Percentiles rank a stretch among this genome's conserved stretches.
phyloP scores from a whole-genome alignment of 2,329 filamentous ascomycete genomes.

The Didymella exigua region DNA sequence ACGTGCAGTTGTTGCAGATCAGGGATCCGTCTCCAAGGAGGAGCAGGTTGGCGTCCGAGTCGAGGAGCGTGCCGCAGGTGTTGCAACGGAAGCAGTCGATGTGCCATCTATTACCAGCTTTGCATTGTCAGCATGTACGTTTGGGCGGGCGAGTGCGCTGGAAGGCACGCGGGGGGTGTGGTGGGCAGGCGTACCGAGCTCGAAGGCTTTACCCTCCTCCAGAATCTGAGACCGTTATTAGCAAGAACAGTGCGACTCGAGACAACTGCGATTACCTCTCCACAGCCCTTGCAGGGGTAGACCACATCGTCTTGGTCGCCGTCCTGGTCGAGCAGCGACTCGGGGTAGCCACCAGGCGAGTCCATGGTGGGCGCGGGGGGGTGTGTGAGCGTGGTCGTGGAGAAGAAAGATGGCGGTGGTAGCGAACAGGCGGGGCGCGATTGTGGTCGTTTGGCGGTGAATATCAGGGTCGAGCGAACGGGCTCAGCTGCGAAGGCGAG shows the following conservation, averaged over 20 bases:
- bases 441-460: constrained; percentile 8
- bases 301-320: constrained; percentile 54
- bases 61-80: constrained; percentile 91
- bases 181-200: constrained; percentile 73
- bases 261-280: constrained; percentile 40
- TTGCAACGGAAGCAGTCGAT: constrained; percentile 99
- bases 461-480: constrained; percentile 4
- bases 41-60: constrained; percentile 96
- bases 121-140: constrained; percentile 33
- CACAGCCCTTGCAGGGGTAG: constrained; percentile 70
- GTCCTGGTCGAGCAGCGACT: constrained; percentile 54
- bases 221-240: constrained; percentile 70
- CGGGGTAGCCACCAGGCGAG: constrained; percentile 60
- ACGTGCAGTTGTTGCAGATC: constrained; percentile 99
- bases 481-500: constrained; percentile 11
- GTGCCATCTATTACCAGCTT: constrained; percentile 97
- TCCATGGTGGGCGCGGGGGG: constrained; percentile 52
- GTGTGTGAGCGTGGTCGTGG: constrained; percentile 9
- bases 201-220: constrained; percentile 97
- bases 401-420: constrained; percentile 3
- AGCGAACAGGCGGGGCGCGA: constrained; percentile 5
- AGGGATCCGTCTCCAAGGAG: constrained; percentile 96
- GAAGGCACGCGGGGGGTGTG: constrained; percentile 5
- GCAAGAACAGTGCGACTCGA: constrained; percentile 16
- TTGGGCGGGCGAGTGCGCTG: constrained; percentile 1